Percentiles rank a stretch among this genome's conserved stretches.
phyloP scores from a whole-genome alignment of 352 stramenopile genomes.

The Pelagophyceae sp. region DNA sequence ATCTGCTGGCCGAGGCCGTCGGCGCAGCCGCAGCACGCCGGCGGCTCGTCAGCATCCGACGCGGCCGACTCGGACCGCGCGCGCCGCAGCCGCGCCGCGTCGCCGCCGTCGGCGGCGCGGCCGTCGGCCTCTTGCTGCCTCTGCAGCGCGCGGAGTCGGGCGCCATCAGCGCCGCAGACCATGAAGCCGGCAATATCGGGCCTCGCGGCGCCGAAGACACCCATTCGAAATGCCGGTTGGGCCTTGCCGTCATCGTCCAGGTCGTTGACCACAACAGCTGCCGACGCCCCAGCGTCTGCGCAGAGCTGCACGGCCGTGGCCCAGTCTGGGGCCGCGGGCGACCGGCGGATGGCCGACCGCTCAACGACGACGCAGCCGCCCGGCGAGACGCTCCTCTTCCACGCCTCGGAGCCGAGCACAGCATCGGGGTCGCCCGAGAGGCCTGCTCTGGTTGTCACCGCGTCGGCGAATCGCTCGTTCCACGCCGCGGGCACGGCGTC shows the following conservation, averaged over 20 bases:
- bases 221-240: slow-evolving; percentile 13
- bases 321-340: slow-evolving; percentile 8
- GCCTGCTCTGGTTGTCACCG: background rate
- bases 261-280: slow-evolving; percentile 9
- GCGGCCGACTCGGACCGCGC: background rate
- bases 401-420: background rate
- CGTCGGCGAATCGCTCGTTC: slow-evolving; percentile 19
- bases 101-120: too few relatives aligned
- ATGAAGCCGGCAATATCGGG: slow-evolving; percentile 9
- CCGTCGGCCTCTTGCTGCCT: background rate
- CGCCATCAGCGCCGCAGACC: slow-evolving; percentile 12
- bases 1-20: too few relatives aligned
- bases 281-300: background rate
- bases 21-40: background rate
- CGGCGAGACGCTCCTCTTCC: background rate
- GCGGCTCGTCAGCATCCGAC: background rate
- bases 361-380: slow-evolving; percentile 3
- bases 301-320: slow-evolving; percentile 10
- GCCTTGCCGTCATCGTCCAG: background rate
- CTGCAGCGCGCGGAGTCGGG: background rate
- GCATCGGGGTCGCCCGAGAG: background rate
- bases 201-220: slow-evolving; percentile 2
- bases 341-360: slow-evolving; percentile 12
- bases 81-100: background rate
- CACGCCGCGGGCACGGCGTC: slow-evolving; percentile 9